These are phyloP conservation scores for Aureobasidium sp. DNA, from an alignment of 2,329 filamentous ascomycete genomes.

Conservation along the genomic window DNA sequence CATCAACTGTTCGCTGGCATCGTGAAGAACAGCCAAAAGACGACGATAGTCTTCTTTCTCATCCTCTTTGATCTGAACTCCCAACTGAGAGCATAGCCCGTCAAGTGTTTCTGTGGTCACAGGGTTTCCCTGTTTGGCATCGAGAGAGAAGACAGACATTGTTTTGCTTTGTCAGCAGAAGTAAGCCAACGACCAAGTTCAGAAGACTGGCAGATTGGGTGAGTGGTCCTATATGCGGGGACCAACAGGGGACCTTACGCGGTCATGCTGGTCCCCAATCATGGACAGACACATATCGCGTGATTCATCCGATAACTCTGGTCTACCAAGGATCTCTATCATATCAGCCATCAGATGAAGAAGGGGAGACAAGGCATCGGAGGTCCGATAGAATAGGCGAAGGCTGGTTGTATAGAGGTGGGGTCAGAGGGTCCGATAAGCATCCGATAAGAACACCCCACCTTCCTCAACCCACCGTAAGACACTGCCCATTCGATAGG, in stretches of 20 bases:
- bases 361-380: not conserved
- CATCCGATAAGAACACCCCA: not conserved
- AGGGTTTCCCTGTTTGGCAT: conserved; percentile 26
- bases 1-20: conserved; percentile 32
- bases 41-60: conserved; percentile 33
- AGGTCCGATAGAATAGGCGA: not conserved
- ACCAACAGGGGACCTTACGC: not conserved
- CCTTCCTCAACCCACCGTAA: not conserved
- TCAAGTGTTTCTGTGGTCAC: conserved; percentile 29
- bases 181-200: not conserved
- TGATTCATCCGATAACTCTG: not conserved
- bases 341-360: not conserved
- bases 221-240: not conserved
- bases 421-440: not conserved
- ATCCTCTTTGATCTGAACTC: conserved; percentile 27
- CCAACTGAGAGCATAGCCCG: conserved; percentile 26
- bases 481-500: not conserved
- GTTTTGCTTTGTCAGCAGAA: not conserved
- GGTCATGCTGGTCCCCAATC: not conserved
- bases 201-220: too few relatives aligned
- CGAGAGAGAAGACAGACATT: conserved; percentile 34
- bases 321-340: not conserved
- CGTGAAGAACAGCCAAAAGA: conserved; percentile 33
- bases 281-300: not conserved
- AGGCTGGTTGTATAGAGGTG: not conserved